Conservation (phyloP, 257 asterid species). For the Solanum dulcamara region DNA sequence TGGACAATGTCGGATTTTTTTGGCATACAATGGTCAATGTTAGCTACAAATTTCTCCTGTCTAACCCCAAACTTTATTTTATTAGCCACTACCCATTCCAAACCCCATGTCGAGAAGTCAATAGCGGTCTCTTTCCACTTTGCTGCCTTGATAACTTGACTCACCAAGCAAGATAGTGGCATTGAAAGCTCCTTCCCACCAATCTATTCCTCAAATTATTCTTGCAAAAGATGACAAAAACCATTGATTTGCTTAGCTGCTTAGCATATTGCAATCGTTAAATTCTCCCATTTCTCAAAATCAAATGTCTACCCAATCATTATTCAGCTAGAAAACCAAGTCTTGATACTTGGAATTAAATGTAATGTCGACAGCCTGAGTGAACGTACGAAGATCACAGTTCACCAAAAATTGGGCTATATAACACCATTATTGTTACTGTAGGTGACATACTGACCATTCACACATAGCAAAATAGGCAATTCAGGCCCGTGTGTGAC, state of each 20-base stretch:
- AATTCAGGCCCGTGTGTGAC: conserved; percentile 7
- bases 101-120: neutral
- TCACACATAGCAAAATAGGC: conserved; percentile 20
- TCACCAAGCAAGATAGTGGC: neutral
- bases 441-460: conserved; percentile 47
- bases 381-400: neutral
- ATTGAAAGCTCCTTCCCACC: neutral
- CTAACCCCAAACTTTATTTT: neutral
- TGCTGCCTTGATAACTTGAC: neutral
- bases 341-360: neutral
- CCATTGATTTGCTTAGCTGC: neutral
- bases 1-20: neutral
- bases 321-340: neutral
- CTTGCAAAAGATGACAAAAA: neutral
- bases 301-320: neutral
- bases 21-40: neutral
- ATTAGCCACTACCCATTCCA: neutral
- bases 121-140: neutral
- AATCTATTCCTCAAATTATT: neutral
- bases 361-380: conserved; percentile 13
- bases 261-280: neutral
- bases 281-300: neutral
- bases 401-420: conserved; percentile 6
- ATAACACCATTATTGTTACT: conserved; percentile 14
- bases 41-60: neutral